Conservation (phyloP, 441 rosid genomes). For the Erodium chrysanthum region DNA sequence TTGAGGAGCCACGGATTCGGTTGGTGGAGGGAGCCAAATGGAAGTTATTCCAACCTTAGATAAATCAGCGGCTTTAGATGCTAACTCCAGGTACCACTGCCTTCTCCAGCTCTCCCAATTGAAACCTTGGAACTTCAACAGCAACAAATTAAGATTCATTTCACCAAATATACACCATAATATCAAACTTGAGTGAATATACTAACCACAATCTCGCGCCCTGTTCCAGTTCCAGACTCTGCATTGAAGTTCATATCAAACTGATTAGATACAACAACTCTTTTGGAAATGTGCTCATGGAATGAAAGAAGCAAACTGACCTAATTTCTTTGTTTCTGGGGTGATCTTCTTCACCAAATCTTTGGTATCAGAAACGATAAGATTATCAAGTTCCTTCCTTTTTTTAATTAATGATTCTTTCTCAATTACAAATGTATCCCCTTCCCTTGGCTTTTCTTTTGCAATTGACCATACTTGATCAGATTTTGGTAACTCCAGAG, state of each 20-base stretch:
- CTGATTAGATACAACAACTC: neutral
- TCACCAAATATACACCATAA: neutral
- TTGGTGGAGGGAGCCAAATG: conserved; percentile 50
- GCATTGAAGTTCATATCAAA: conserved; percentile 20
- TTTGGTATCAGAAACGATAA: conserved; percentile 26
- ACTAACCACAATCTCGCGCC: conserved; percentile 49
- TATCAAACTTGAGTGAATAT: conserved; percentile 5
- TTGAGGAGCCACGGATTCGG: conserved; percentile 48
- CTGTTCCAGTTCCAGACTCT: conserved; percentile 49
- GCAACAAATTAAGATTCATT: conserved; percentile 10
- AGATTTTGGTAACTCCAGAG: conserved; percentile 31
- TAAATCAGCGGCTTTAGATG: conserved; percentile 41
- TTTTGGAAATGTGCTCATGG: neutral
- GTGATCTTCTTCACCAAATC: conserved; percentile 26
- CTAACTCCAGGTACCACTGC: conserved; percentile 44
- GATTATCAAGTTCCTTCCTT: conserved; percentile 31
- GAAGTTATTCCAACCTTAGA: conserved; percentile 36
- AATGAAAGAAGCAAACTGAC: conserved; percentile 19
- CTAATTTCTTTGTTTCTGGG: conserved; percentile 29
- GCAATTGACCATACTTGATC: conserved; percentile 48
- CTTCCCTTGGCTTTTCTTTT: conserved; percentile 35
- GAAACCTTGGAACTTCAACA: conserved; percentile 45
- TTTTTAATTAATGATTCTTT: conserved; percentile 40
- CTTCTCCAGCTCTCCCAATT: conserved; percentile 57
- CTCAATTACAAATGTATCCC: conserved; percentile 37